These are phyloP conservation scores for Polyporus arcularius DNA, from an alignment of 768 basidiomycete species.

Conservation along the genomic window DNA sequence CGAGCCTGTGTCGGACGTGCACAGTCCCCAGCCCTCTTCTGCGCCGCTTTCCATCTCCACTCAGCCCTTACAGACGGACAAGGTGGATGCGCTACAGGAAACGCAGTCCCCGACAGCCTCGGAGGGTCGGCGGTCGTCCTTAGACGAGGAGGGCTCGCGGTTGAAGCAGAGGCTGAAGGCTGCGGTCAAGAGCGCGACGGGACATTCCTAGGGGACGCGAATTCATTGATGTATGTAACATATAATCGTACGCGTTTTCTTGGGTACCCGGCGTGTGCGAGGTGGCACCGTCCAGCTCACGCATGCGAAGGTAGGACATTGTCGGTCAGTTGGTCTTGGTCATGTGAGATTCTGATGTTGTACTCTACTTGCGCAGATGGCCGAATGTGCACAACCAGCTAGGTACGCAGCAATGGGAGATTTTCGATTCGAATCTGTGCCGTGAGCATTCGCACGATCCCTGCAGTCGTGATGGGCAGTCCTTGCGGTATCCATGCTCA, in stretches of 20 bases:
- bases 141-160: slow-evolving; percentile 24
- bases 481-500: no score
- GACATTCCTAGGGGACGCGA: neutral
- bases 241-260: neutral
- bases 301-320: neutral
- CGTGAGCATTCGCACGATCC: no score
- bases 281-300: neutral
- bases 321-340: no score
- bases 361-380: no score
- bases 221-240: neutral
- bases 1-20: neutral
- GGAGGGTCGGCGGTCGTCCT: neutral
- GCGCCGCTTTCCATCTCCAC: neutral
- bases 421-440: no score
- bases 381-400: no score
- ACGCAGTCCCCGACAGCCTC: neutral
- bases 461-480: no score
- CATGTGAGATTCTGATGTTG: no score
- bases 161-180: slow-evolving; percentile 28
- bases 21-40: neutral
- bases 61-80: neutral
- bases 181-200: slow-evolving; percentile 23
- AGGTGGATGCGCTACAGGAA: neutral
- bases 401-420: no score
- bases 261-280: no score